Evolutionary conservation across 129 eudicot genomes (phyloP).

Genomic region (Dittrichia graveolens): DNA sequence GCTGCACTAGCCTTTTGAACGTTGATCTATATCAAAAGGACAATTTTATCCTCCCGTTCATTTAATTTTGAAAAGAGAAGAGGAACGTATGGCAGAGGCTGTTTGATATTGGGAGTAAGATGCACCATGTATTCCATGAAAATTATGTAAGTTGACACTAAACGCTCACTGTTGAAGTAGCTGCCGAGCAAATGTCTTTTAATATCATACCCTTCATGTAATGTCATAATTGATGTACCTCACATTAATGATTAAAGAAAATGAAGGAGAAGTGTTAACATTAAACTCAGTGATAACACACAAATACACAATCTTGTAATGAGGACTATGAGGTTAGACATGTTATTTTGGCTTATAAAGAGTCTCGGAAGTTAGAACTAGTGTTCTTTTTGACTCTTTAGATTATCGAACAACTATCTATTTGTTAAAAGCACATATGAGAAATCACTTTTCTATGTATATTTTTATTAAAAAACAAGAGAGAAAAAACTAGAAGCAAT

Average conservation of each 20-base stretch:
- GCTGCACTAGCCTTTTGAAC: slow-evolving; percentile 3
- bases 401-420: not conserved
- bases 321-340: no score
- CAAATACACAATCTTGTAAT: no score
- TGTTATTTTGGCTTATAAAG: no score
- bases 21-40: not conserved
- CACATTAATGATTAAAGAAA: not conserved
- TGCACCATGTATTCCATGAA: not conserved
- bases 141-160: not conserved
- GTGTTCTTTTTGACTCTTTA: no score
- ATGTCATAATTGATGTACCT: not conserved
- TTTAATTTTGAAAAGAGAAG: not conserved
- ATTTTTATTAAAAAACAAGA: no score
- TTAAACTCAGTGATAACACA: not conserved
- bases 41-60: not conserved
- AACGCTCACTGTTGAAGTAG: not conserved
- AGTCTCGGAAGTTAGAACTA: no score
- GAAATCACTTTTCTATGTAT: not conserved
- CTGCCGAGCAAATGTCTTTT: not conserved
- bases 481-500: not conserved
- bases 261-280: not conserved
- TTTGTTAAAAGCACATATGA: not conserved
- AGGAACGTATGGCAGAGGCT: no score
- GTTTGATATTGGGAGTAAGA: no score
- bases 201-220: not conserved